Evolutionary conservation across 345 rosid genomes (phyloP).

Genomic region (Lepidium aucheri): DNA sequence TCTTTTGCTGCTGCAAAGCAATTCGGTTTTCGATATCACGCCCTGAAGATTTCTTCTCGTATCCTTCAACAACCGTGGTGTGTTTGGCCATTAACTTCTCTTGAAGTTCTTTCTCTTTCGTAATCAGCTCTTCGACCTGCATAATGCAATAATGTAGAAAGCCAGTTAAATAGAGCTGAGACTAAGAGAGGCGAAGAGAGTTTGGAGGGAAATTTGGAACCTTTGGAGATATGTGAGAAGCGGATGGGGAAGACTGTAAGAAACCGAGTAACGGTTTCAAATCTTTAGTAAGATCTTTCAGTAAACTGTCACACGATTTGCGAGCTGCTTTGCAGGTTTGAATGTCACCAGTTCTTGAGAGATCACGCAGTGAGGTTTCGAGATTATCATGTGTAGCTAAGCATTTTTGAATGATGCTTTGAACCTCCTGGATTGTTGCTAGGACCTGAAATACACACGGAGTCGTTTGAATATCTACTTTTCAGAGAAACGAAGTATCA

Average conservation of each 20-base stretch:
- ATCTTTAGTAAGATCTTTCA: slow-evolving; percentile 81
- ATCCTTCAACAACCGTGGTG: slow-evolving; percentile 52
- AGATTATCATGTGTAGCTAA: slow-evolving; percentile 66
- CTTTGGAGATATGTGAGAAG: slow-evolving; percentile 72
- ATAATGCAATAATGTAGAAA: neutral
- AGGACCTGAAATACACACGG: slow-evolving; percentile 46
- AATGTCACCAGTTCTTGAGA: slow-evolving; percentile 83
- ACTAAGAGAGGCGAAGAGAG: neutral
- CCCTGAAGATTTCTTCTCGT: slow-evolving; percentile 37
- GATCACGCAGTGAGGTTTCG: slow-evolving; percentile 82
- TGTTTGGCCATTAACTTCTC: slow-evolving; percentile 46
- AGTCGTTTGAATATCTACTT: neutral
- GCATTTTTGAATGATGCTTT: slow-evolving; percentile 53
- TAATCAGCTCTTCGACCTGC: slow-evolving; percentile 83
- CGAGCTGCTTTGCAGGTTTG: slow-evolving; percentile 91
- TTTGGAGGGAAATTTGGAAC: slow-evolving; percentile 22
- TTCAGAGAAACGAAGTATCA: neutral
- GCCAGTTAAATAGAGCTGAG: neutral
- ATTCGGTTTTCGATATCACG: slow-evolving; percentile 74
- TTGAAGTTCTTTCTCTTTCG: slow-evolving; percentile 79
- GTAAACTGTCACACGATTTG: slow-evolving; percentile 56
- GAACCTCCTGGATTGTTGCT: slow-evolving; percentile 59
- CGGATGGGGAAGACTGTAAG: slow-evolving; percentile 65
- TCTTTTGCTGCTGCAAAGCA: slow-evolving; percentile 59
- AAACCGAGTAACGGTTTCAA: slow-evolving; percentile 46